phyloP scores from a whole-genome alignment of 257 asterid species.

The Nicotiana knightiana region DNA sequence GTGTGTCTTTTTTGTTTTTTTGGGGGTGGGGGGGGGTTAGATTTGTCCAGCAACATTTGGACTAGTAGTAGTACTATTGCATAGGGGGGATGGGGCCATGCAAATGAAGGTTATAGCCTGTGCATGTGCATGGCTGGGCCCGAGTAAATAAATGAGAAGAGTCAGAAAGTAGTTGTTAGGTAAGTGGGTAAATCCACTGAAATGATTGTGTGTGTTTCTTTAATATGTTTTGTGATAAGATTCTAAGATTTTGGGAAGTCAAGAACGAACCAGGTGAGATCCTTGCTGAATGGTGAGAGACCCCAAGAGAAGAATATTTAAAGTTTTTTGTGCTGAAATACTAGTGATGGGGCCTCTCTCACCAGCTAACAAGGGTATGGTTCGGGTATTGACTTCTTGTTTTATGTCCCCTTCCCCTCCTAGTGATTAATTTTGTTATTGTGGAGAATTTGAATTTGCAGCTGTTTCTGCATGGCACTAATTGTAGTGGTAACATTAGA shows the following conservation, averaged over 20 bases:
- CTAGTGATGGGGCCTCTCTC: background rate
- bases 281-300: slow-evolving; percentile 47
- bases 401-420: background rate
- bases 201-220: background rate
- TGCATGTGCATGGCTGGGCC: slow-evolving; percentile 8
- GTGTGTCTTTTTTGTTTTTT: too few species aligned
- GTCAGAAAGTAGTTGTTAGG: slow-evolving; percentile 20
- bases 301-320: slow-evolving; percentile 13
- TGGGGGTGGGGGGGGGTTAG: background rate
- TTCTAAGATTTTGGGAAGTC: slow-evolving; percentile 42
- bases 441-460: background rate
- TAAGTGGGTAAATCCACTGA: slow-evolving; percentile 16
- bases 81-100: background rate
- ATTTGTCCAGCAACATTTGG: background rate
- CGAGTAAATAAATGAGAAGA: slow-evolving; percentile 12
- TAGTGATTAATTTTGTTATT: background rate
- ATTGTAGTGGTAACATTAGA: background rate
- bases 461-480: background rate
- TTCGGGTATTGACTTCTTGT: slow-evolving; percentile 98
- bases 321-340: background rate
- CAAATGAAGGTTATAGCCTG: slow-evolving; percentile 12
- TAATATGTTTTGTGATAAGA: background rate
- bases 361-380: slow-evolving; percentile 49
- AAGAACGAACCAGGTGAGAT: slow-evolving; percentile 88
- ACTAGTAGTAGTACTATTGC: background rate